These are phyloP conservation scores for Seiridium cupressi DNA, from an alignment of 2,329 filamentous ascomycete genomes.

Conservation along the genomic window DNA sequence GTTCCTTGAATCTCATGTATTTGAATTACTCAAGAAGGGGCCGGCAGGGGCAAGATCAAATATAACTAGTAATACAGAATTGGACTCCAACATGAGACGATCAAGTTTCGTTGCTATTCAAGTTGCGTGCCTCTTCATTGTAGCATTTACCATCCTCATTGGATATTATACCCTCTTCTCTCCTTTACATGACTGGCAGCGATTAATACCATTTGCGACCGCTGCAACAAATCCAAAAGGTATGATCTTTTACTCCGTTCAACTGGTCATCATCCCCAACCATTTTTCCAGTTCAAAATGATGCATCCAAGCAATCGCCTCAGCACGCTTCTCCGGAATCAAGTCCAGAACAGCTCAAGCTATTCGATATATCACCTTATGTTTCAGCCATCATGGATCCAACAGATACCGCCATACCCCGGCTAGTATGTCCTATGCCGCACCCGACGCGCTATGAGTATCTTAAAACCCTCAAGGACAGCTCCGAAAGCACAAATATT, in stretches of 20 bases:
- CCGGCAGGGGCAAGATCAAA: background rate
- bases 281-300: background rate
- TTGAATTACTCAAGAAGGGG: background rate
- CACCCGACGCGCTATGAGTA: slow-evolving; percentile 17
- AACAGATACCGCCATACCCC: slow-evolving; percentile 15
- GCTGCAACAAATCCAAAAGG: background rate
- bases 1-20: no score
- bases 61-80: no score
- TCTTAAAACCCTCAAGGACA: slow-evolving; percentile 9
- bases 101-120: slow-evolving; percentile 2
- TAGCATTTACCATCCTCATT: background rate
- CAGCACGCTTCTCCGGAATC: no score
- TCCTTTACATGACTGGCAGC: background rate
- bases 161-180: slow-evolving; percentile 8
- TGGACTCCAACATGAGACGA: slow-evolving; percentile 3
- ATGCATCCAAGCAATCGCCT: background rate
- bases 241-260: background rate
- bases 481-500: slow-evolving; percentile 5
- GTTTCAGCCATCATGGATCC: slow-evolving; percentile 27
- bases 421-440: slow-evolving; percentile 26
- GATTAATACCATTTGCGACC: background rate
- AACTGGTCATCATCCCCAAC: background rate
- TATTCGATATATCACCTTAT: slow-evolving; percentile 15
- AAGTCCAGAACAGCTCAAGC: background rate
- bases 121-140: slow-evolving; percentile 5